A percentile compares a stretch with the other conserved stretches of the same genome.
Conservation (phyloP, 345 rosid genomes). For the Nasturtium officinale region DNA sequence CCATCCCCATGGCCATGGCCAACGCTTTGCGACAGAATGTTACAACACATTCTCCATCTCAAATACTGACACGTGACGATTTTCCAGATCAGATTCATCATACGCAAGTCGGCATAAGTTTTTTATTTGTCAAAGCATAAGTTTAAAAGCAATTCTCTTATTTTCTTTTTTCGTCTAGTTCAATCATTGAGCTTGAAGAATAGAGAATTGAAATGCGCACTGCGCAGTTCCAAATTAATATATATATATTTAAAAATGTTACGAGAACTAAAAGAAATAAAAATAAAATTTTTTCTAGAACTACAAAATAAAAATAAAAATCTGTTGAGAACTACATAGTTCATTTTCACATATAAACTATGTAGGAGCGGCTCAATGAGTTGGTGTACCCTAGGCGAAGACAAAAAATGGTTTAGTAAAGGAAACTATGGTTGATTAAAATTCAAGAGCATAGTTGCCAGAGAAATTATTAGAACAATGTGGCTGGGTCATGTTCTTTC, state of each 20-base stretch:
- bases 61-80: conserved; percentile 17
- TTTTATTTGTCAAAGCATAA: no score
- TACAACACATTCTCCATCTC: conserved; percentile 14
- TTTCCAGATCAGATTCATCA: background rate
- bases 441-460: background rate
- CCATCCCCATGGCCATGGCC: background rate
- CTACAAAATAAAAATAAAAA: no score
- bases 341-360: background rate
- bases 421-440: background rate
- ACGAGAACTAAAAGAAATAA: no score
- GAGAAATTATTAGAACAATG: background rate
- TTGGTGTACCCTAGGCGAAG: no score
- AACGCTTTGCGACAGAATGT: conserved; percentile 5
- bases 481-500: background rate
- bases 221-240: background rate
- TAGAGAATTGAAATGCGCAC: background rate
- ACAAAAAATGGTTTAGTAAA: no score
- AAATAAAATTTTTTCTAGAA: no score
- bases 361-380: no score
- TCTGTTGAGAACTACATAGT: no score
- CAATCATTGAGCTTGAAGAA: conserved; percentile 5
- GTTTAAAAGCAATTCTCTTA: background rate
- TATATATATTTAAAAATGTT: no score
- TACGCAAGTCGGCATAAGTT: background rate
- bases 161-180: background rate